phyloP scores from a whole-genome alignment of 1,284 basidiomycete genomes.

The Hymenochaete sp. region DNA sequence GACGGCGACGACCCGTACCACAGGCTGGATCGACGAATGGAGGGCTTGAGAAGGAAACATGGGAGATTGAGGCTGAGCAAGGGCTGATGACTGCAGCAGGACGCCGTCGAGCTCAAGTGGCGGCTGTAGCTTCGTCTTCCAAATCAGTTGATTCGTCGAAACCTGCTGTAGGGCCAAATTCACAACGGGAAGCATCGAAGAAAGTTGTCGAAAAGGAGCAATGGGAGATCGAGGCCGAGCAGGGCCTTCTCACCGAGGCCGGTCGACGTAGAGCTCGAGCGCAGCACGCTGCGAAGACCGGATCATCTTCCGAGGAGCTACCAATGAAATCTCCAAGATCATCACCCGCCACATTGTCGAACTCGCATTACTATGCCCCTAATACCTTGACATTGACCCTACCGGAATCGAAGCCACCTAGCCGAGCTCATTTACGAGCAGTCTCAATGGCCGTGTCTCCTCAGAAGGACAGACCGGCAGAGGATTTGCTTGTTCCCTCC shows the following conservation, averaged over 20 bases:
- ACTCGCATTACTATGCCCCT: slow-evolving; percentile 50
- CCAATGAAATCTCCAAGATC: slow-evolving; percentile 18
- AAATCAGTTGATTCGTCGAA: slow-evolving; percentile 21
- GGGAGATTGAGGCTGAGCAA: slow-evolving; percentile 33
- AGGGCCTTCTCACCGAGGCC: slow-evolving; percentile 62
- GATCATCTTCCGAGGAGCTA: slow-evolving; percentile 13
- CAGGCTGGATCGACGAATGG: slow-evolving; percentile 22
- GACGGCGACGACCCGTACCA: no score
- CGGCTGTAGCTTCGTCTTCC: slow-evolving; percentile 17
- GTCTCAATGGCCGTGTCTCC: slow-evolving; percentile 43
- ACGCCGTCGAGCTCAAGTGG: slow-evolving; percentile 26
- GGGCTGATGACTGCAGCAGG: slow-evolving; percentile 29
- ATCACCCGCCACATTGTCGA: slow-evolving; percentile 33
- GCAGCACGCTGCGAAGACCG: slow-evolving; percentile 34
- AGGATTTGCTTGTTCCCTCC: slow-evolving; percentile 52
- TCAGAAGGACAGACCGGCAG: slow-evolving; percentile 21
- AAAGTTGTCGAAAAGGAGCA: slow-evolving; percentile 47
- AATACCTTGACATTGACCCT: slow-evolving; percentile 51
- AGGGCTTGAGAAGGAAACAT: slow-evolving; percentile 22
- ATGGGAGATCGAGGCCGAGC: slow-evolving; percentile 73
- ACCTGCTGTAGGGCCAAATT: slow-evolving; percentile 19
- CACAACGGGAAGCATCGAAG: slow-evolving; percentile 17
- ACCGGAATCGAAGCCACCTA: slow-evolving; percentile 48
- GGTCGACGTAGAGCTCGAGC: slow-evolving; percentile 56
- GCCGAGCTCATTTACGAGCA: slow-evolving; percentile 43